These are phyloP conservation scores for Lachancea thermotolerans DNA, from an alignment of 805 yeast genomes.

Conservation along the genomic window DNA sequence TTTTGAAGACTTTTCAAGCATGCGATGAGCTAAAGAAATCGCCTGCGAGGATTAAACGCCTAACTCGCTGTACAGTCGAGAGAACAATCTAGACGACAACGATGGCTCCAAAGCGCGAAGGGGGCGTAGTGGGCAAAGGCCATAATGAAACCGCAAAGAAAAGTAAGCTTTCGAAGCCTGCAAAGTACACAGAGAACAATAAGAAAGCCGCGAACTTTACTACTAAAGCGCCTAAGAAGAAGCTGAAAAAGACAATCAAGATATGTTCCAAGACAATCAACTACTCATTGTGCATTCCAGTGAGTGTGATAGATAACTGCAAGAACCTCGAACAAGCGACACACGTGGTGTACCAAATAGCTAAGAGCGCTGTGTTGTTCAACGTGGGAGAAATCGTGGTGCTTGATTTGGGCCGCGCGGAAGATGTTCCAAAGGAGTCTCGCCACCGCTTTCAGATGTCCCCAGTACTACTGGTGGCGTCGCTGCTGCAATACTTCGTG, in stretches of 20 bases:
- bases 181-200: background rate
- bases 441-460: conserved; percentile 13
- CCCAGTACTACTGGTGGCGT: conserved; percentile 51
- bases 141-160: background rate
- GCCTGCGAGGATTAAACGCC: background rate
- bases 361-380: conserved; percentile 63
- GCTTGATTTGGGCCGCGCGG: conserved; percentile 40
- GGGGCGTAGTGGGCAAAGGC: background rate
- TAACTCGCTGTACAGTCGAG: background rate
- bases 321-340: conserved; percentile 68
- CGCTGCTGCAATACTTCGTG: conserved; percentile 68
- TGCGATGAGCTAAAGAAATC: too few species aligned
- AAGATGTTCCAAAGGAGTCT: conserved; percentile 11
- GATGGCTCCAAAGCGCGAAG: conserved; percentile 3
- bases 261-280: conserved; percentile 21
- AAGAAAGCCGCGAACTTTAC: background rate
- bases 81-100: background rate
- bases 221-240: background rate
- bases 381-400: conserved; percentile 70
- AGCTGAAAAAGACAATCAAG: conserved; percentile 11
- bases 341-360: conserved; percentile 66
- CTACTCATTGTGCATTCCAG: conserved; percentile 66
- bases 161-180: background rate
- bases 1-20: too few species aligned
- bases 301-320: conserved; percentile 57